Evolutionary conservation across 192 early-diverging fungal genomes (phyloP).

Genomic region (Umbelopsis sp.): DNA sequence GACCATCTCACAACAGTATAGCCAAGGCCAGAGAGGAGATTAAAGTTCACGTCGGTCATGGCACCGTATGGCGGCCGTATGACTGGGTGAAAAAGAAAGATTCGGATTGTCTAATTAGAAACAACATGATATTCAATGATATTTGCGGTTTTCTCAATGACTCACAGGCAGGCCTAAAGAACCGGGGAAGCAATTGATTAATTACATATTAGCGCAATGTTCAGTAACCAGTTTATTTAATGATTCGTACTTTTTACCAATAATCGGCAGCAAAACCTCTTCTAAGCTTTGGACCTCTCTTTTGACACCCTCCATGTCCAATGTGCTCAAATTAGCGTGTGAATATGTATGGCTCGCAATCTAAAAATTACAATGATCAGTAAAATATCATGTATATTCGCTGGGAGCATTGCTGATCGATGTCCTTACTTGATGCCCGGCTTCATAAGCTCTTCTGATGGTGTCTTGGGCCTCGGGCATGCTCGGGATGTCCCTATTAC

Average conservation of each 20-base stretch:
- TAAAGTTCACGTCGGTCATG: background rate
- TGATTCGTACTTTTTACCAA: slow-evolving; percentile 19
- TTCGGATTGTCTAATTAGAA: too few relatives aligned
- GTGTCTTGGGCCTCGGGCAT: slow-evolving; percentile 21
- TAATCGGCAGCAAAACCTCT: slow-evolving; percentile 5
- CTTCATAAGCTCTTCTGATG: slow-evolving; percentile 32
- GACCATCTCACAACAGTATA: slow-evolving; percentile 27
- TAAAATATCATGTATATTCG: background rate
- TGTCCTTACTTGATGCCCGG: slow-evolving; percentile 30
- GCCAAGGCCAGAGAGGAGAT: background rate
- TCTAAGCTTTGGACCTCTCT: slow-evolving; percentile 38
- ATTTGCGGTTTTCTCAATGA: too few relatives aligned
- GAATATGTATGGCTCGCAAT: slow-evolving; percentile 56
- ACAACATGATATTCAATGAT: too few relatives aligned
- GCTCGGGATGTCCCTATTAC: slow-evolving; percentile 21
- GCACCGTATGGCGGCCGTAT: slow-evolving; percentile 12
- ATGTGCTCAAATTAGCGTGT: slow-evolving; percentile 38
- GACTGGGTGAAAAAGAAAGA: background rate
- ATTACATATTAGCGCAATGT: too few relatives aligned
- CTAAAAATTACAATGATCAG: slow-evolving; percentile 18
- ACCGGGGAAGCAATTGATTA: too few relatives aligned
- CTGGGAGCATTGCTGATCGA: background rate
- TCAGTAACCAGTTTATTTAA: too few relatives aligned
- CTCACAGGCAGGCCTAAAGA: too few relatives aligned
- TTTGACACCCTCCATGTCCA: slow-evolving; percentile 4